Conservation (phyloP, 352 stramenopile species). For the Globisporangium acanthophoron region DNA sequence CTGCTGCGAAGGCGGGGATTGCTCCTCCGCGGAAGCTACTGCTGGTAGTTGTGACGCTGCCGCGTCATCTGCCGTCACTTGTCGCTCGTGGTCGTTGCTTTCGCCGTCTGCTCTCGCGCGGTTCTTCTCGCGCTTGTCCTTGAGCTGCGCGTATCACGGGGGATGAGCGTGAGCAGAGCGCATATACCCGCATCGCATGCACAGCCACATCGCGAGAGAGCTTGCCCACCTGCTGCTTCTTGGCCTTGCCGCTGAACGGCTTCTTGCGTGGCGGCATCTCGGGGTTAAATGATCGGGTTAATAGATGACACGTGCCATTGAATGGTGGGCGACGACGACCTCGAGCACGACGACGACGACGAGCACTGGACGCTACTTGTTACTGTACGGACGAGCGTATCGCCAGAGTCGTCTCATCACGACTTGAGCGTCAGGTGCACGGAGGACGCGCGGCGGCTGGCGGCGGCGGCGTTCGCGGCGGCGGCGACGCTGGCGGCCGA, state of each 20-base stretch:
- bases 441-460: slow-evolving; percentile 9
- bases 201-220: too few relatives aligned
- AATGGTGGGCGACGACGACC: too few relatives aligned
- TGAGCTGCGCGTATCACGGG: slow-evolving; percentile 26
- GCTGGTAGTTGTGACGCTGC: too few relatives aligned
- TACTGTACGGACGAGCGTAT: too few relatives aligned
- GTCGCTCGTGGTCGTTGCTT: neutral
- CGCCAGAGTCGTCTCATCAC: slow-evolving; percentile 1
- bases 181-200: neutral
- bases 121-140: slow-evolving; percentile 71
- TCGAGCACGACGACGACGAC: too few relatives aligned
- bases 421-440: slow-evolving; percentile 10
- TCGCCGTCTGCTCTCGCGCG: slow-evolving; percentile 20
- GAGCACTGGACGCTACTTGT: too few relatives aligned
- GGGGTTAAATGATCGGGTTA: neutral
- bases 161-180: neutral
- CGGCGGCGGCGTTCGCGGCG: slow-evolving; percentile 1
- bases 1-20: neutral
- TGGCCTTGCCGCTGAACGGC: slow-evolving; percentile 84
- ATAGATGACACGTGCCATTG: too few relatives aligned
- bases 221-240: slow-evolving; percentile 72
- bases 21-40: neutral
- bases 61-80: neutral
- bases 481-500: slow-evolving; percentile 17
- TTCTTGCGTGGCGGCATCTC: slow-evolving; percentile 54